phyloP scores from a whole-genome alignment of 2,329 filamentous ascomycete species.

The Colletotrichum godetiae region DNA sequence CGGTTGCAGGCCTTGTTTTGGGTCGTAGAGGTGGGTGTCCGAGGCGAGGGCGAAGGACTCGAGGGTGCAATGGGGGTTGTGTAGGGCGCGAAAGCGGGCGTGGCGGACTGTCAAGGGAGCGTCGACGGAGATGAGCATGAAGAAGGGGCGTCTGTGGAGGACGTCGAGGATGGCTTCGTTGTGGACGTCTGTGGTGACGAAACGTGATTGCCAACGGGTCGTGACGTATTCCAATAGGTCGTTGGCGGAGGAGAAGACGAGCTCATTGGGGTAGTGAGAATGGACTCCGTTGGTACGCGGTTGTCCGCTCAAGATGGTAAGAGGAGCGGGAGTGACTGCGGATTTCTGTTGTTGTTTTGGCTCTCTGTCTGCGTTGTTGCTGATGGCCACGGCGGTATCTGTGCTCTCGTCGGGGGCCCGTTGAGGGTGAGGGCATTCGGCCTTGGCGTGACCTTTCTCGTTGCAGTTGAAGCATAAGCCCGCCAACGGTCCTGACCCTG shows the following conservation, averaged over 20 bases:
- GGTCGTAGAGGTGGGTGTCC: constrained; percentile 82
- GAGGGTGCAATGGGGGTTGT: constrained; percentile 50
- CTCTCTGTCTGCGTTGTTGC: not conserved
- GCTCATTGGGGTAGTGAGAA: constrained; percentile 32
- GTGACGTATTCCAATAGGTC: constrained; percentile 88
- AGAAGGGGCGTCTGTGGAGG: constrained; percentile 86
- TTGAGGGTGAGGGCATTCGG: constrained; percentile 10
- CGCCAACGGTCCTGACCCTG: not conserved
- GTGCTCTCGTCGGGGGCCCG: not conserved
- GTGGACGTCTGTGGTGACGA: constrained; percentile 87
- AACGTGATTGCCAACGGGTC: constrained; percentile 82
- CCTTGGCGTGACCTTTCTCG: constrained; percentile 9
- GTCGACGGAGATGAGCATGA: constrained; percentile 91
- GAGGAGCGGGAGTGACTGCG: constrained; percentile 36
- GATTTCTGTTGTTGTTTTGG: not conserved
- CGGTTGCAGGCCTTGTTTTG: constrained; percentile 73
- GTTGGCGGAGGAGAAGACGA: constrained; percentile 70
- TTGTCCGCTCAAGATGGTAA: constrained; percentile 7
- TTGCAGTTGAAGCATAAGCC: constrained; percentile 18
- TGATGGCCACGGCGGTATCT: constrained; percentile 9
- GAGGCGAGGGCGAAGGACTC: constrained; percentile 68
- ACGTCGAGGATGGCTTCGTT: constrained; percentile 79
- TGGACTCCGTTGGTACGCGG: constrained; percentile 74
- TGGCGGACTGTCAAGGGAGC: constrained; percentile 88
- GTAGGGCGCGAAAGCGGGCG: constrained; percentile 75